Evolutionary conservation across 495 filamentous ascomycete species (phyloP).

Genomic region (Aspergillus bertholletiae): DNA sequence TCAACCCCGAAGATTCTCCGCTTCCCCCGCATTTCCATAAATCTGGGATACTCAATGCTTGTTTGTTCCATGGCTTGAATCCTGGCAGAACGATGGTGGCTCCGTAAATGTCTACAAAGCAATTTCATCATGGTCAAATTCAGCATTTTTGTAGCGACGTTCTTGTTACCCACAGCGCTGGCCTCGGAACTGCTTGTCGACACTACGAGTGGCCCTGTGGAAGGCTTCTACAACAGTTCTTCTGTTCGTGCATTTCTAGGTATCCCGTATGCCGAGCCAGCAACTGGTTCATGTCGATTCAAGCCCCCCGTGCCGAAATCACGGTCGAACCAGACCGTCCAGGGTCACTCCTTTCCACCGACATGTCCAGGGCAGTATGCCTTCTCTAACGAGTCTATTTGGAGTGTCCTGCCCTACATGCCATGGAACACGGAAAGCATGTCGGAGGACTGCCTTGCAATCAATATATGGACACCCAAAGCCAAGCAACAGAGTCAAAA

Average conservation of each 20-base stretch:
- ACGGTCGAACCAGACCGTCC: not conserved
- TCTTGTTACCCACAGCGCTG: no score
- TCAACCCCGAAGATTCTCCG: no score
- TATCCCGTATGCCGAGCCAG: slow-evolving; percentile 32
- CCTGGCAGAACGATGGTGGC: no score
- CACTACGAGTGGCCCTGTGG: slow-evolving; percentile 32
- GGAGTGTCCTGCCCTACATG: slow-evolving; percentile 6
- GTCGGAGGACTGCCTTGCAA: slow-evolving; percentile 50
- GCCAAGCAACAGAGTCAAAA: slow-evolving; percentile 2
- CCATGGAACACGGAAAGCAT: slow-evolving; percentile 9
- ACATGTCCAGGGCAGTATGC: slow-evolving; percentile 12
- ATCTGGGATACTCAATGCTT: no score
- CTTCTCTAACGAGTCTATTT: slow-evolving; percentile 13
- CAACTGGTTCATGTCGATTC: slow-evolving; percentile 17
- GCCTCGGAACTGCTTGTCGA: slow-evolving; percentile 17
- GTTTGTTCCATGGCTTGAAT: no score
- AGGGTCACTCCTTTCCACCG: slow-evolving; percentile 8
- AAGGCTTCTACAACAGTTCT: slow-evolving; percentile 32
- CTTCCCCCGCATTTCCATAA: no score
- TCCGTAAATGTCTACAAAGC: no score
- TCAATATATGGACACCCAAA: slow-evolving; percentile 47
- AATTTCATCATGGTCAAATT: no score
- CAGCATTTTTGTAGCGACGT: no score
- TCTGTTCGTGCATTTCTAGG: slow-evolving; percentile 31
- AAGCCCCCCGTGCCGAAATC: slow-evolving; percentile 12